A percentile compares a stretch with the other conserved stretches of the same genome.
These are phyloP conservation scores for Trichoderma sp. DNA, from an alignment of 2,329 filamentous ascomycete genomes.

Conservation along the genomic window DNA sequence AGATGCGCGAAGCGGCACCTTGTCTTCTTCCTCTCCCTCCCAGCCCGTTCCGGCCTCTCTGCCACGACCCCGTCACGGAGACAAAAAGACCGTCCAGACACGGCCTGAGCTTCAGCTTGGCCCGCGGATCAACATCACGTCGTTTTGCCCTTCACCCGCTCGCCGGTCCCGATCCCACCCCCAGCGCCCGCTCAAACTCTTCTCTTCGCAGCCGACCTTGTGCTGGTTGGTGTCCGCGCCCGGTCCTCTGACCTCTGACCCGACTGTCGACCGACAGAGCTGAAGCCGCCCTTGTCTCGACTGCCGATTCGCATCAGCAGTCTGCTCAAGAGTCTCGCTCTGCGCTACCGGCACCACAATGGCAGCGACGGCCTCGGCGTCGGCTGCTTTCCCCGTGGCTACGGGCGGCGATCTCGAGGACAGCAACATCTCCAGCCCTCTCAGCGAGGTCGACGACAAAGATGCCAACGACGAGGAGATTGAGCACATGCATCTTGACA, in stretches of 20 bases:
- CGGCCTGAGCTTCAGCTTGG: background rate
- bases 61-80: constrained; percentile 6
- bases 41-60: constrained; percentile 14
- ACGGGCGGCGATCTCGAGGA: constrained; percentile 54
- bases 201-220: constrained; percentile 8
- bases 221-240: constrained; percentile 14
- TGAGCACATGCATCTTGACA: constrained; percentile 56
- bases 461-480: constrained; percentile 69
- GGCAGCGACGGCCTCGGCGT: constrained; percentile 55
- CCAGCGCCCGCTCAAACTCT: constrained; percentile 18
- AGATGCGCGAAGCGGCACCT: constrained; percentile 23
- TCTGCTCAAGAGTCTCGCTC: constrained; percentile 23
- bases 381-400: constrained; percentile 47
- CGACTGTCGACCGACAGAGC: constrained; percentile 1
- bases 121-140: background rate
- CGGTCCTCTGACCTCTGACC: background rate
- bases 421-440: constrained; percentile 80
- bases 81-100: background rate
- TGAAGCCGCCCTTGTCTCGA: constrained; percentile 3
- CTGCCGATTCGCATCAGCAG: background rate
- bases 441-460: constrained; percentile 88
- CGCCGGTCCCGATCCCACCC: background rate
- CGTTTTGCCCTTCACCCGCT: background rate
- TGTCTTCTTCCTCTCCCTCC: constrained; percentile 21
- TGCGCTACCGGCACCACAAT: constrained; percentile 39